These are phyloP conservation scores for Aspergillus funiculosus DNA, from an alignment of 495 filamentous ascomycete species.

Conservation along the genomic window DNA sequence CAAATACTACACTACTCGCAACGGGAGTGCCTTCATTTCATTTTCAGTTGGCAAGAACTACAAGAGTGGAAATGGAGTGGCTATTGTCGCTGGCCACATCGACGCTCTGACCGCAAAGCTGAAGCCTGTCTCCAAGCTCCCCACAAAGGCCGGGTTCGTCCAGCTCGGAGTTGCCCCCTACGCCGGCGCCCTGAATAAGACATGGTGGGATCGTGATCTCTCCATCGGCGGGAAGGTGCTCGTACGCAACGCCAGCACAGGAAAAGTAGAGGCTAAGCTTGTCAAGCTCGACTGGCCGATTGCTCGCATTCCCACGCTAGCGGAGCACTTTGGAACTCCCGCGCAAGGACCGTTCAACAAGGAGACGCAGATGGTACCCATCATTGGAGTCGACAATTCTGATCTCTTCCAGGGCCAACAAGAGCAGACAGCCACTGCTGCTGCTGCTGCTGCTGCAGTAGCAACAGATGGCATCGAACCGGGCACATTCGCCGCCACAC, in stretches of 20 bases:
- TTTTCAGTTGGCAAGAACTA: conserved; percentile 81
- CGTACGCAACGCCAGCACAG: conserved; percentile 62
- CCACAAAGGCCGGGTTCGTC: conserved; percentile 73
- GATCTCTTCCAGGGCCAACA: conserved; percentile 38
- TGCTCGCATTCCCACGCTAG: conserved; percentile 86
- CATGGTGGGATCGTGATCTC: conserved; percentile 95
- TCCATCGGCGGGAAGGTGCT: conserved; percentile 84
- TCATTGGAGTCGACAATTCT: conserved; percentile 81
- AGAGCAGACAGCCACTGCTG: conserved; percentile 15
- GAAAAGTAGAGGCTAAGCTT: conserved; percentile 75
- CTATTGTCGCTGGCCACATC: conserved; percentile 79
- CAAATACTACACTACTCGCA: conserved; percentile 83
- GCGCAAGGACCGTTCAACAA: conserved; percentile 73
- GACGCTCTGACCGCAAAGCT: conserved; percentile 84
- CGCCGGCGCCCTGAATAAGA: conserved; percentile 74
- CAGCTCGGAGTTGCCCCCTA: conserved; percentile 92
- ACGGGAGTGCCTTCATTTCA: conserved; percentile 80
- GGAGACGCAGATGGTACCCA: conserved; percentile 92
- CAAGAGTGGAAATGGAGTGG: conserved; percentile 76
- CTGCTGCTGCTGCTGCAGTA: conserved; percentile 21
- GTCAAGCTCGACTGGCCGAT: conserved; percentile 93
- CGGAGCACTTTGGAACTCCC: conserved; percentile 84
- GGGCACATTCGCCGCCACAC: conserved; percentile 68
- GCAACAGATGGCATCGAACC: conserved; percentile 25
- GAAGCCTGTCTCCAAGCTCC: conserved; percentile 83